These are phyloP conservation scores for Fusarium praegraminearum DNA, from an alignment of 2,329 filamentous ascomycete genomes.

Conservation along the genomic window DNA sequence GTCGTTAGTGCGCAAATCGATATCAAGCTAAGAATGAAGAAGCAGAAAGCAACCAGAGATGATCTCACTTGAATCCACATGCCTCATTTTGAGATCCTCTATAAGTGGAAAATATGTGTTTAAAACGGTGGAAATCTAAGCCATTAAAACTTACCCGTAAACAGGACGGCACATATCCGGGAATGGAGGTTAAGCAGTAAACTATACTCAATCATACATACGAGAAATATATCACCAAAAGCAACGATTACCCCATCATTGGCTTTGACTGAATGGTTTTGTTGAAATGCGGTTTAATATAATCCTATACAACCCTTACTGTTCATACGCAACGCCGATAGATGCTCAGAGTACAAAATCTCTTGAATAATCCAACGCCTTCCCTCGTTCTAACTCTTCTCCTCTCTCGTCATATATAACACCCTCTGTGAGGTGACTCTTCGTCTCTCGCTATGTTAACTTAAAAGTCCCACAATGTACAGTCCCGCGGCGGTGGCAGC, in stretches of 20 bases:
- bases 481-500: constrained; percentile 82
- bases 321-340: constrained; percentile 33
- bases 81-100: neutral
- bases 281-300: constrained; percentile 12
- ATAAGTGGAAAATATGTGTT: neutral
- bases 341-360: constrained; percentile 30
- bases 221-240: neutral
- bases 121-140: neutral
- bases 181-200: neutral
- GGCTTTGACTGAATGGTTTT: neutral
- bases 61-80: constrained; percentile 9
- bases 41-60: neutral
- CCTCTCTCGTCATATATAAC: constrained; percentile 74
- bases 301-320: constrained; percentile 23
- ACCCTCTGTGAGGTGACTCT: constrained; percentile 48
- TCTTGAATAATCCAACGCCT: constrained; percentile 39
- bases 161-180: neutral
- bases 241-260: neutral
- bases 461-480: constrained; percentile 78
- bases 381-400: constrained; percentile 19
- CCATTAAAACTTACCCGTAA: neutral
- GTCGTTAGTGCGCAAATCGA: neutral
- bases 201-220: neutral
- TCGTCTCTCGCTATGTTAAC: neutral
- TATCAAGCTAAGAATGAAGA: neutral